Conservation (phyloP, 2,329 filamentous ascomycete genomes). For the Hortaea sp. region DNA sequence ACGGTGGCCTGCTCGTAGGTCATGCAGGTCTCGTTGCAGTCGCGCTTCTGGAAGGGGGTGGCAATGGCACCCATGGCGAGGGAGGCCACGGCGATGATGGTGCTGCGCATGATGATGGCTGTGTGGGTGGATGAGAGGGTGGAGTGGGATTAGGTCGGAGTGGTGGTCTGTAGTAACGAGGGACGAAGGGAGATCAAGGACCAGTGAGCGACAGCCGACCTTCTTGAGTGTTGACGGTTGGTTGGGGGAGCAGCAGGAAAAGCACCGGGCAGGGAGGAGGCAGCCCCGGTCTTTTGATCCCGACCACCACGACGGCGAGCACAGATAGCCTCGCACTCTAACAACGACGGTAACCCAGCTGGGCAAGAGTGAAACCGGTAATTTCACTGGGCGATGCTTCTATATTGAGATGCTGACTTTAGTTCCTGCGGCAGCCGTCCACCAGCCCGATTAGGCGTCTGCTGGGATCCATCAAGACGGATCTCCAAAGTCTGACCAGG, state of each 20-base stretch:
- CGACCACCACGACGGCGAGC: not conserved
- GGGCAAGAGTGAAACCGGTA: not conserved
- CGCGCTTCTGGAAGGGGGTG: conserved; percentile 4
- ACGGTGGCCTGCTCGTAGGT: conserved; percentile 13
- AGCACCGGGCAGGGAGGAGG: not conserved
- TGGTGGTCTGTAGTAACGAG: not conserved
- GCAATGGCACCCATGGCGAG: conserved; percentile 9
- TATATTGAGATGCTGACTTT: not conserved
- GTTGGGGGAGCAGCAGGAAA: not conserved
- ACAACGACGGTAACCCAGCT: not conserved
- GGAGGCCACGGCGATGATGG: conserved; percentile 8
- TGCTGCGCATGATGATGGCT: conserved; percentile 9
- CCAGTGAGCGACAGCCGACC: not conserved
- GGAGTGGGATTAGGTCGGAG: not conserved
- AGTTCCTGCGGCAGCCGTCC: not conserved
- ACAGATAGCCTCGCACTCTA: not conserved
- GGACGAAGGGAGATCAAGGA: not conserved
- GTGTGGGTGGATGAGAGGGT: not conserved
- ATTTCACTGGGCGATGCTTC: not conserved
- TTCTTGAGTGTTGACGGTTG: not conserved
- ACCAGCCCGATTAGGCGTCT: not conserved
- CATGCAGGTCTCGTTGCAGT: conserved; percentile 16
- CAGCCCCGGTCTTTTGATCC: not conserved
- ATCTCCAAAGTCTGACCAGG: not conserved
- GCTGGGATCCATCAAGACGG: not conserved